Percentiles rank a stretch among this genome's conserved stretches.
These are phyloP conservation scores for Litsea cubeba DNA, from an alignment of 164 flowering plant species.

Conservation along the genomic window DNA sequence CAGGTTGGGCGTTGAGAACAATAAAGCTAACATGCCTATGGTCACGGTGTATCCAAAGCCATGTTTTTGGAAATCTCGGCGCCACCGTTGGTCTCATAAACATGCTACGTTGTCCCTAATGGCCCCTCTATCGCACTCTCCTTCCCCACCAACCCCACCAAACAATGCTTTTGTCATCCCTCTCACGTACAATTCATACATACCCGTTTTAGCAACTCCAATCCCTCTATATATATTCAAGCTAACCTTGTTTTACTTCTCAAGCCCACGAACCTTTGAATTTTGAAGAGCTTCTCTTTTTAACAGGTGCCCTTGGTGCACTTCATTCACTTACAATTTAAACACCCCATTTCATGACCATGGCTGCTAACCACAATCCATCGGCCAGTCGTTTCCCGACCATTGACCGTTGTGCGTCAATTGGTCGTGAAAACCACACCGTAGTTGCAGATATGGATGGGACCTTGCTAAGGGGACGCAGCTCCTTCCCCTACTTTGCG, in stretches of 20 bases:
- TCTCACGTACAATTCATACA: not conserved
- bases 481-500: slow-evolving; percentile 41
- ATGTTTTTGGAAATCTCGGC: slow-evolving; percentile 15
- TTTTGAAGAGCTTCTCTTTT: not conserved
- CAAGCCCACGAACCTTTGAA: not conserved
- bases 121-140: not conserved
- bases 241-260: too few species aligned
- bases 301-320: slow-evolving; percentile 1
- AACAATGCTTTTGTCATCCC: not conserved
- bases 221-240: not conserved
- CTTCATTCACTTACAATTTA: not conserved
- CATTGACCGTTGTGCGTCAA: slow-evolving; percentile 41
- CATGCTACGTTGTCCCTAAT: not conserved
- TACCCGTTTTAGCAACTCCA: not conserved
- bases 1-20: not conserved
- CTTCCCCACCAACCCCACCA: too few species aligned
- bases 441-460: slow-evolving; percentile 44
- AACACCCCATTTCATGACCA: not conserved
- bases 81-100: slow-evolving; percentile 18
- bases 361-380: not conserved
- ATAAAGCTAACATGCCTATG: not conserved
- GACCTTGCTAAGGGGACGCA: slow-evolving; percentile 28
- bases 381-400: slow-evolving; percentile 34
- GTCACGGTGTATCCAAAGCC: slow-evolving; percentile 13
- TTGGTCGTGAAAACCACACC: slow-evolving; percentile 42